Conservation (phyloP, 2,329 filamentous ascomycete species). For the Fusarium circinatum region DNA sequence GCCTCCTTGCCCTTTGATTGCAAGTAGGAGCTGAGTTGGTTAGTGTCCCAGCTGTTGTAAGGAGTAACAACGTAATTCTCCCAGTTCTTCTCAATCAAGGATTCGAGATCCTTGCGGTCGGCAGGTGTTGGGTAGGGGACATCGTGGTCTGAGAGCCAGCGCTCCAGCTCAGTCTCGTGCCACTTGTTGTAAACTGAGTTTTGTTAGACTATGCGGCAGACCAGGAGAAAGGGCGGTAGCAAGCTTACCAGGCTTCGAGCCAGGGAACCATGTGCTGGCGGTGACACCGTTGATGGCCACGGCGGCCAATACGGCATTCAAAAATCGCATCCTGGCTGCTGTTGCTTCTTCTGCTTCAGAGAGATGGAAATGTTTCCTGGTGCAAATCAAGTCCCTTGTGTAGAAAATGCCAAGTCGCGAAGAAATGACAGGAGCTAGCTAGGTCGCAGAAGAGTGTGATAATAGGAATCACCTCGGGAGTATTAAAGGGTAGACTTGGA, state of each 20-base stretch:
- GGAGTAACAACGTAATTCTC: conserved; percentile 77
- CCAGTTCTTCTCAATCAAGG: conserved; percentile 91
- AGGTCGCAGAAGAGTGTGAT: conserved; percentile 8
- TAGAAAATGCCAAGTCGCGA: not conserved
- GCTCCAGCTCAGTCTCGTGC: conserved; percentile 97
- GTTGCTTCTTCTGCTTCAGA: not conserved
- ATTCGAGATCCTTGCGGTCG: conserved; percentile 94
- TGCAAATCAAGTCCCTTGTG: not conserved
- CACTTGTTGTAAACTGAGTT: conserved; percentile 94
- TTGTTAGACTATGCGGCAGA: not conserved
- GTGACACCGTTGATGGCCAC: conserved; percentile 75
- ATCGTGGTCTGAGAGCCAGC: conserved; percentile 93
- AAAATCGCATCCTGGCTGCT: conserved; percentile 76
- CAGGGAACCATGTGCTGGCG: conserved; percentile 83
- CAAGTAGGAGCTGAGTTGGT: conserved; percentile 75
- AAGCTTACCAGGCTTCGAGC: conserved; percentile 78
- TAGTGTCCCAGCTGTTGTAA: conserved; percentile 80
- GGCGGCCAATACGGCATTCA: conserved; percentile 75
- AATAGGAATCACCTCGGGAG: conserved; percentile 5
- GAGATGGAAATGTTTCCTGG: not conserved
- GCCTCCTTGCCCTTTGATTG: conserved; percentile 76
- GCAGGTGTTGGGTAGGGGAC: conserved; percentile 90
- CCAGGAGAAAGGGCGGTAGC: not conserved
- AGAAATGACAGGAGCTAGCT: not conserved
- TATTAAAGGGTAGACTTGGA: not conserved